Percentiles rank a stretch among this genome's conserved stretches.
phyloP scores from a whole-genome alignment of 495 filamentous ascomycete species.

The Sordaria brevicollis region DNA sequence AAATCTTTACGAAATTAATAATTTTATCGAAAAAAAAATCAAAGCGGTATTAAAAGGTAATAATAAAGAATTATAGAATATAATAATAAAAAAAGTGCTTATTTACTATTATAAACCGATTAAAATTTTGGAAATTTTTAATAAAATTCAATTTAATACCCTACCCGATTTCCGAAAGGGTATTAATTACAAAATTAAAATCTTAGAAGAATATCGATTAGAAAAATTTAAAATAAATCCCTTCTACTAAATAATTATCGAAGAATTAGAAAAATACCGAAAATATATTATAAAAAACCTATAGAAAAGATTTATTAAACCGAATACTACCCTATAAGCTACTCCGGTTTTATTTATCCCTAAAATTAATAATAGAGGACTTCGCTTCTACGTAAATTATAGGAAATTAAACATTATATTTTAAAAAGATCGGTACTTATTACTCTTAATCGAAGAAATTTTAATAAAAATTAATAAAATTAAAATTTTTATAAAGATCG shows the following conservation, averaged over 20 bases:
- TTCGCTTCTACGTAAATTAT: slow-evolving; percentile 38
- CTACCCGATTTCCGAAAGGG: not conserved
- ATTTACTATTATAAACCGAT: not conserved
- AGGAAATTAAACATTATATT: too few relatives aligned
- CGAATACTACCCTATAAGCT: slow-evolving; percentile 1
- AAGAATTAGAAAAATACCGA: slow-evolving; percentile 14
- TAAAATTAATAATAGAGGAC: slow-evolving; percentile 18
- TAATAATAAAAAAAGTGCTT: not conserved
- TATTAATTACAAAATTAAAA: not conserved
- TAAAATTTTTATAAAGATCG: slow-evolving; percentile 34
- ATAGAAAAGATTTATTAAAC: slow-evolving; percentile 1
- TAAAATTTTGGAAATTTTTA: not conserved
- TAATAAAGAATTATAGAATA: not conserved
- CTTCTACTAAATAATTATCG: slow-evolving; percentile 15
- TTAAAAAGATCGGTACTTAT: slow-evolving; percentile 32
- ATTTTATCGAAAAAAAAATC: not conserved
- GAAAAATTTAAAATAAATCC: slow-evolving; percentile 2
- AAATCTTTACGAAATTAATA: not conserved
- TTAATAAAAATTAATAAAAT: slow-evolving; percentile 17
- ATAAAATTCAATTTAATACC: not conserved
- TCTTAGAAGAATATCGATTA: not conserved
- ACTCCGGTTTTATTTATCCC: slow-evolving; percentile 25
- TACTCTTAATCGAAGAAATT: slow-evolving; percentile 36
- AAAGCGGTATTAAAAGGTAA: not conserved
- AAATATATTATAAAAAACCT: slow-evolving; percentile 3